These are phyloP conservation scores for Fusarium subglutinans DNA, from an alignment of 2,329 filamentous ascomycete species.

Conservation along the genomic window DNA sequence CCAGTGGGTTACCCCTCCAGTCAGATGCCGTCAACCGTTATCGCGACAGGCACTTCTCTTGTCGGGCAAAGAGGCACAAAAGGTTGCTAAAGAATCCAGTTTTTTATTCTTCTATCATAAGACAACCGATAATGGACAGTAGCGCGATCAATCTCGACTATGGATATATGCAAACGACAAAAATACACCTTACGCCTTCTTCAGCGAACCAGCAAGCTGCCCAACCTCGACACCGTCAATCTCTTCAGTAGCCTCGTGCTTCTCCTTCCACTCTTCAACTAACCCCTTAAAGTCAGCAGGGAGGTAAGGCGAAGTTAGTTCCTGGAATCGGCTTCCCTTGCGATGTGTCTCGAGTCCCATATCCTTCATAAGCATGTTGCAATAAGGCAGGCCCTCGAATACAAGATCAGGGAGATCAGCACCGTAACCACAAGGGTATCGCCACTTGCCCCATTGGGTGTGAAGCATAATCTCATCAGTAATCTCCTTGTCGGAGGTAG, in stretches of 20 bases:
- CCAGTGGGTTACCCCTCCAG: neutral
- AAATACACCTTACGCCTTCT: constrained; percentile 1
- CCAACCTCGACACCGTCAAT: constrained; percentile 1
- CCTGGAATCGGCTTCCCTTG: constrained; percentile 14
- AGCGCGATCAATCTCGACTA: neutral
- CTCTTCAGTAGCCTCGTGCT: neutral
- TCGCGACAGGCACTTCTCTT: no score
- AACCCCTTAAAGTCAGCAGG: constrained; percentile 40
- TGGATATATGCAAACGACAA: neutral
- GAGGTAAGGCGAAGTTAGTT: constrained; percentile 33
- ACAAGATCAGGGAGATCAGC: constrained; percentile 72
- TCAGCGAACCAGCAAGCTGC: neutral
- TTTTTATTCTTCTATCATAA: neutral
- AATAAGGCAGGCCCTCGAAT: constrained; percentile 76
- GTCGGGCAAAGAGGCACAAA: no score
- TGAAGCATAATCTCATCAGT: constrained; percentile 69
- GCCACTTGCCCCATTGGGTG: constrained; percentile 73
- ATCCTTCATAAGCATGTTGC: constrained; percentile 67
- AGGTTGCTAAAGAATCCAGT: neutral
- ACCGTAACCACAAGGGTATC: constrained; percentile 74
- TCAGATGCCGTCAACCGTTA: no score
- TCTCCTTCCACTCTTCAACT: constrained; percentile 41
- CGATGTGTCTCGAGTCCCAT: constrained; percentile 61
- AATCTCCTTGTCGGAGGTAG: constrained; percentile 49
- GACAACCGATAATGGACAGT: no score